Conservation (phyloP, 164 flowering plant genomes). For the Sedum album region DNA sequence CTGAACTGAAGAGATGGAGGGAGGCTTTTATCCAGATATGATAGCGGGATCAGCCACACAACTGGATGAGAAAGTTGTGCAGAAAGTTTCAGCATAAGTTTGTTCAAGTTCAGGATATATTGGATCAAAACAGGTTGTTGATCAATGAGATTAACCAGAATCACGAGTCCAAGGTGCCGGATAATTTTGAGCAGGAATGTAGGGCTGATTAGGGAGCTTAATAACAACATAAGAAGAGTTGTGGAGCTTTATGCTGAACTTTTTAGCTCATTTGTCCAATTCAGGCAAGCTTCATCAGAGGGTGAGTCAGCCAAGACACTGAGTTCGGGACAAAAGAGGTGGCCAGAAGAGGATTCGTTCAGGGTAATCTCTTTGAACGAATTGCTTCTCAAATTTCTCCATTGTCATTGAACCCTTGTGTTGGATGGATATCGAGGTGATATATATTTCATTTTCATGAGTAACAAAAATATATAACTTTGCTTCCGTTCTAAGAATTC, state of each 20-base stretch:
- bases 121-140: constrained; percentile 38
- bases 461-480: neutral
- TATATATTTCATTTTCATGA: neutral
- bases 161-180: constrained; percentile 54
- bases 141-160: constrained; percentile 36
- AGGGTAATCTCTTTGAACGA: neutral
- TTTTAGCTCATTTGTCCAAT: constrained; percentile 37
- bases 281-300: constrained; percentile 41
- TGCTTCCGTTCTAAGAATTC: neutral
- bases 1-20: neutral
- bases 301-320: neutral
- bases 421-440: neutral
- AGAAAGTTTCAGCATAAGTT: neutral
- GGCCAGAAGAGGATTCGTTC: constrained; percentile 38
- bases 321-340: constrained; percentile 21
- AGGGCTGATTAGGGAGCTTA: constrained; percentile 57
- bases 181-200: constrained; percentile 55
- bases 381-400: neutral
- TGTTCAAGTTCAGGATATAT: constrained; percentile 15
- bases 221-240: constrained; percentile 55
- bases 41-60: neutral
- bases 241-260: constrained; percentile 48
- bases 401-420: neutral
- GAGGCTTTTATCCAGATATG: neutral
- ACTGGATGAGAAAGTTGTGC: neutral